phyloP scores from a whole-genome alignment of 306 rosid genomes.

The Quercus engelmannii region DNA sequence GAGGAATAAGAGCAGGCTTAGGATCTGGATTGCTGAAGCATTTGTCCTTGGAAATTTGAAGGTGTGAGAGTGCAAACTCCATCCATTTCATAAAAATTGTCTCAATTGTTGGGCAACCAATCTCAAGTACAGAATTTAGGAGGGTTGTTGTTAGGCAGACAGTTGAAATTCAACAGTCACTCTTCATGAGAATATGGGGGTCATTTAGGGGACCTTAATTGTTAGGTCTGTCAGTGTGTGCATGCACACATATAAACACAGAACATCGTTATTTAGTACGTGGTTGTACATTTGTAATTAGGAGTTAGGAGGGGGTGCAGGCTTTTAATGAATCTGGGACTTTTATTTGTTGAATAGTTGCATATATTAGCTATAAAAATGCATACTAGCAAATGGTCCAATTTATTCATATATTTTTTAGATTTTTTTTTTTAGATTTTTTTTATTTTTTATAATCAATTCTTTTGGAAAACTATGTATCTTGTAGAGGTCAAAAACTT shows the following conservation, averaged over 20 bases:
- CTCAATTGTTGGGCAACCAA: neutral
- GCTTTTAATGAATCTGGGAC: neutral
- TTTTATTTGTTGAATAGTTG: neutral
- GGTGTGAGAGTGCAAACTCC: neutral
- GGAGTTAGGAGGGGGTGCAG: neutral
- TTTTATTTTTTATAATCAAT: too few species aligned
- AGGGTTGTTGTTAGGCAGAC: neutral
- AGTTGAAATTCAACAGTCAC: neutral
- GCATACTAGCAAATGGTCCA: neutral
- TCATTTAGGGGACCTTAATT: too few species aligned
- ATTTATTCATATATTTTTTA: neutral
- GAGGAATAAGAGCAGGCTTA: neutral
- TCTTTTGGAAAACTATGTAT: neutral
- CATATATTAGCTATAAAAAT: neutral
- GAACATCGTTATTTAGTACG: neutral
- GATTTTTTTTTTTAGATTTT: too few species aligned
- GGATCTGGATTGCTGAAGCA: neutral
- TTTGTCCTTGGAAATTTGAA: neutral
- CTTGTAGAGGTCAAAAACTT: neutral
- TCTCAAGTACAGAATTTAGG: neutral
- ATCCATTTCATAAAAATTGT: neutral
- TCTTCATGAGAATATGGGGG: neutral
- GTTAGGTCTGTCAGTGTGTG: neutral
- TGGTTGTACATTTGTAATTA: neutral
- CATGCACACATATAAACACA: neutral